Base-by-base conservation (phyloP, 2,329 filamentous ascomycete species). In the Pleurostoma richardsiae region DNA sequence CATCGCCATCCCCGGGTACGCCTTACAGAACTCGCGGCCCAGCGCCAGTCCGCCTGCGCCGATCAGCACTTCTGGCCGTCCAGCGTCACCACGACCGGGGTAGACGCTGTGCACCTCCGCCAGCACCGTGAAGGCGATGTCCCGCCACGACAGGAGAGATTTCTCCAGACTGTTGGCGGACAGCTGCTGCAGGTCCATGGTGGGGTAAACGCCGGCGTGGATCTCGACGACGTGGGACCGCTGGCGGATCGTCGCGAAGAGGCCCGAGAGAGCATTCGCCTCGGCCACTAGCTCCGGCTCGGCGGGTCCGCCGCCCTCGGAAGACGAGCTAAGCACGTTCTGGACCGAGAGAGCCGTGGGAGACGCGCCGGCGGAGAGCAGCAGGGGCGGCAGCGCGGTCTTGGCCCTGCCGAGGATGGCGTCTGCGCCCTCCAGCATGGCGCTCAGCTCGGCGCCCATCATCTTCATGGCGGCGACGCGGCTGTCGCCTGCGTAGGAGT, bases 141-240 rank as follows among this genome's bases (percentile, higher is more conserved):
- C 78, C 3, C 72, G 63, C 52, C 73, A 72, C 10, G 71, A 73
- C 6, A 80, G 67, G 5, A 56, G 63, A 27, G 59, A 59, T 10
- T 59, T 53, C 50, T 71, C 55, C 43, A 67, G 59, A 4, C 86
- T 83, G 56, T 85, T 80, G 0, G 87, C 88, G 1, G 86, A 82
- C 2, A 92, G 71, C 62, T 94, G 88, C 62, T 94, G 88, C 56
- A 91, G 72, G 62, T 94, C 88, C 6, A 92, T 76, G 3, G 83
- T 72, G 0, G 87, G 81, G 59, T 91, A 92, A 3, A 88, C 85
- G 30, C 86, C 87, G 0, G 87, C 86, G 60, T 91, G 88, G 2
- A 90, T 70, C 60, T 90, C 87, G 29, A 90, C 71, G 4, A 59
- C 64, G 43, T 76, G 70, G 33, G 66, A 68, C 4, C 61, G 57